Evolutionary conservation across 2,329 filamentous ascomycete species (phyloP), one percentile per base, ranked within the genome.

Genomic region (Penicillium frequentans): DNA sequence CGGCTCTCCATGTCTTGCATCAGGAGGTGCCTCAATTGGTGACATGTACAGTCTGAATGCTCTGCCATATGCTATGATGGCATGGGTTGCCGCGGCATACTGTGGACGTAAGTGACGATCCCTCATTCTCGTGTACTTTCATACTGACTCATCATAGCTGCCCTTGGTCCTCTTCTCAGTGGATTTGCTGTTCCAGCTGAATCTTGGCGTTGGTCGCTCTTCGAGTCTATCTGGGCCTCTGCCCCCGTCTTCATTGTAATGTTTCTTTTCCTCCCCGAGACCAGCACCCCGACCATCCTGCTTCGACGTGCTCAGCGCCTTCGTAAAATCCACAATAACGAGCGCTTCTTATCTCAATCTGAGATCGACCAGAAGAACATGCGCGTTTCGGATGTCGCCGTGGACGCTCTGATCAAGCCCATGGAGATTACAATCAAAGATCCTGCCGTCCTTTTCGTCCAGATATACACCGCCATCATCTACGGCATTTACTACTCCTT

Each of bases 251-350:
- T 88, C 64, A 62, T 88, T 26, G 53, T 82, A 51, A 84, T 89
- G 81, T 81, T 87, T 65, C 66, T 86, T 60, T 79, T 84, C 60
- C 80, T 90, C 24, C 87, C 87, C 0, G 87, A 90, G 75, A 90
- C 87, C 0, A 83, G 78, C 56, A 74, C 79, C 1, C 75, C 80
- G 21, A 88, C 81, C 58, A 86, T 90, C 64, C 82, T 90, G 6
- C 80, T 86, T 42, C 82, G 82, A 23, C 85, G 87, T 10, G 86
- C 86, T 1, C 65, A 75, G 44, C 83, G 86, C 19, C 80, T 90
- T 6, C 82, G 87, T 54, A 84, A 81, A 66, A 73, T 83, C 42
- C 87, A 85, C 0, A 85, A 84, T n/a, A 80, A 82, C 62, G 59
- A 71, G 4, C 71, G 73, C 21, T 82, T 89, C 70, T 81, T 82